phyloP scores from a whole-genome alignment of 2,329 filamentous ascomycete genomes.

The Colletotrichum acutatum region DNA sequence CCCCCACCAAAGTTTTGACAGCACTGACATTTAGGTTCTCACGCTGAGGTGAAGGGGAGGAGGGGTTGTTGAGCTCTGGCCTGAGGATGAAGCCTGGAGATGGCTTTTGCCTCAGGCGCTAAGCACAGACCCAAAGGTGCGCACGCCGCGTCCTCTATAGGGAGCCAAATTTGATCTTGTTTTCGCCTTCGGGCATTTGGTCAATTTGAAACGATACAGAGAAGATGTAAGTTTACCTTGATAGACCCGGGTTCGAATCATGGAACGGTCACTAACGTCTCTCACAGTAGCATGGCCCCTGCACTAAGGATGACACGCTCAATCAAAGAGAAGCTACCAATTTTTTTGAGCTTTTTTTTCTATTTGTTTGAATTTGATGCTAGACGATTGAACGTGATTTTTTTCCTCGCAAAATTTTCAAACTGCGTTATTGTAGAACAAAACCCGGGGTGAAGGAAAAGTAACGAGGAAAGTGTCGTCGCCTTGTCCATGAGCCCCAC shows the following conservation, averaged over 20 bases:
- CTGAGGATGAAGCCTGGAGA: background rate
- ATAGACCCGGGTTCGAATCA: background rate
- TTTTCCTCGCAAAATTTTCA: background rate
- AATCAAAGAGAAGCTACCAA: conserved; percentile 78
- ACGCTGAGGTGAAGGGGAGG: no score
- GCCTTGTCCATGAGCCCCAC: no score
- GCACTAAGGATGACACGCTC: conserved; percentile 95
- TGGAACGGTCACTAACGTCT: background rate
- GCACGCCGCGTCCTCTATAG: background rate
- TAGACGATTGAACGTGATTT: background rate
- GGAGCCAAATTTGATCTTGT: background rate
- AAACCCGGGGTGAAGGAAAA: no score
- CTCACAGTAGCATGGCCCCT: conserved; percentile 78
- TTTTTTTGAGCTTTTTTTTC: conserved; percentile 48
- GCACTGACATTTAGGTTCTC: background rate
- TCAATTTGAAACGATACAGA: conserved; percentile 43
- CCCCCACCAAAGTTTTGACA: background rate
- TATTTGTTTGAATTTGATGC: fast-evolving
- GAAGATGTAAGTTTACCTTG: conserved; percentile 8
- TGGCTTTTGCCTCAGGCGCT: background rate
- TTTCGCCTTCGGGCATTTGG: conserved; percentile 43
- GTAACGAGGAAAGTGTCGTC: no score
- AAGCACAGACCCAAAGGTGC: background rate
- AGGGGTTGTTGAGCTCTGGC: background rate
- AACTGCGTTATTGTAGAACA: background rate